Evolutionary conservation across 208 protist genomes (phyloP).

Genomic region (Crithidia sp.): DNA sequence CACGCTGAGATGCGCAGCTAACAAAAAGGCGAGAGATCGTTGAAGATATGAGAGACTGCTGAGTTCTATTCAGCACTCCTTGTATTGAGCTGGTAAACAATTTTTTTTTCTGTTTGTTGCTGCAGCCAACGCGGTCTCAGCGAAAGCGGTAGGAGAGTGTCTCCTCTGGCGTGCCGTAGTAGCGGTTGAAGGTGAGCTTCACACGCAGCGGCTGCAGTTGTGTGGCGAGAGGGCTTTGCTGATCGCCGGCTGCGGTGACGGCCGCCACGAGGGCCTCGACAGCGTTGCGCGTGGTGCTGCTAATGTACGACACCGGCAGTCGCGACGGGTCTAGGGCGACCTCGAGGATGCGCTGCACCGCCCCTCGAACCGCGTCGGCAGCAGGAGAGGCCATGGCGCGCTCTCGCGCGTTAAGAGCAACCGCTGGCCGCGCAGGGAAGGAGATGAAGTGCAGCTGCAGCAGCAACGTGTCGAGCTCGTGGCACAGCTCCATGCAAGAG

Average conservation of each 20-base stretch:
- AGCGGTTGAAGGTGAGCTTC: constrained; percentile 83
- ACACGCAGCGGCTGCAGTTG: constrained; percentile 68
- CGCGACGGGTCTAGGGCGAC: constrained; percentile 64
- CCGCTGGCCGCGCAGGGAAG: constrained; percentile 41
- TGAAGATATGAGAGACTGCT: too few relatives aligned
- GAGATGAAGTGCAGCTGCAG: constrained; percentile 56
- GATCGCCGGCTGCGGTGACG: constrained; percentile 40
- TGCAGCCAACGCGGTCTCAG: not conserved
- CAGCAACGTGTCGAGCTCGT: constrained; percentile 65
- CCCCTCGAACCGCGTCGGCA: constrained; percentile 37
- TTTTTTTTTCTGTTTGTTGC: constrained; percentile 15
- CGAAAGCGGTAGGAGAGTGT: constrained; percentile 33
- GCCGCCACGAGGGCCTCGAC: constrained; percentile 72
- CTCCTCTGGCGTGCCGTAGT: constrained; percentile 61
- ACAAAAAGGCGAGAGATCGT: too few relatives aligned
- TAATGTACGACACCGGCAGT: constrained; percentile 58
- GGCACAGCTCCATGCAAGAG: constrained; percentile 73
- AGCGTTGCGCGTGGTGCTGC: constrained; percentile 54
- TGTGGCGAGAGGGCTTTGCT: constrained; percentile 44
- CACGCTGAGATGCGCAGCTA: too few relatives aligned
- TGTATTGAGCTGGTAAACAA: too few relatives aligned
- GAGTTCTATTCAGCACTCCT: fast-evolving
- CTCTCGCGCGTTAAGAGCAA: constrained; percentile 29
- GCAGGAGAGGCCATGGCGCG: constrained; percentile 30
- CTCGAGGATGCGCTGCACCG: constrained; percentile 49